Evolutionary conservation across 768 basidiomycete genomes (phyloP), one percentile per base, ranked within the genome.

Genomic region (Mycena capillaripes): DNA sequence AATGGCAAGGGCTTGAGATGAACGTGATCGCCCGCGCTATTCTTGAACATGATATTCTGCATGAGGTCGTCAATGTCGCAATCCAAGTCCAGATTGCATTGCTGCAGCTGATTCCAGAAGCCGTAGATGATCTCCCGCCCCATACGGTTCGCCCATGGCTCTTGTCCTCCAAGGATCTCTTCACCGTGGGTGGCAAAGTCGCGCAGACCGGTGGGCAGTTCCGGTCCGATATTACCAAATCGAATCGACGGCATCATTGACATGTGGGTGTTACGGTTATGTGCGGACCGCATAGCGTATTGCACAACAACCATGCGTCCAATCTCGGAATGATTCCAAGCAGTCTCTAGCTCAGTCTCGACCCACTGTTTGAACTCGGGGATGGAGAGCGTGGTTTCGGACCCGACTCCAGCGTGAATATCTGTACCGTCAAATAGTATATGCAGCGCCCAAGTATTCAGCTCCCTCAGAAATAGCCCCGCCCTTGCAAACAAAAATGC

Each of bases 131-230:
- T 29, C 30, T 62, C 60, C 19, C 60, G 16, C 2, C 27, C 60
- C 60, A 62, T 62, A 21, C 44, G 60, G 40, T 46, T 62, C 2
- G 60, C 44, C 60, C 60, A 62, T 2, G 60, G 27, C 27, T 46
- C 42, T 34, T 30, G 44, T 12, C 42, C 60, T 2, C 60, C 60
- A 4, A 62, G 27, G 30, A 62, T 46, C 6, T 46, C 42, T 29
- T 62, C 17, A 1, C 42, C 60, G 12, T 44, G 46, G 23, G 46
- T 44, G 2, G 60, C 42, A 32, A 29, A 62, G 29, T 62, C 42
- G 19, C 44, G 60, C 9, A 46, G 19, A n/a, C 10, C 11, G 1
- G 29, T 9, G 12, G n/a, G n/a, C n/a, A 23, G 29, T 48, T 62
- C 25, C 11, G 60, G 60, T 23, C 29, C 44, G 14, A 19, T 3